Evolutionary conservation across 2,329 filamentous ascomycete genomes (phyloP).

Genomic region (Aureobasidium sp.): DNA sequence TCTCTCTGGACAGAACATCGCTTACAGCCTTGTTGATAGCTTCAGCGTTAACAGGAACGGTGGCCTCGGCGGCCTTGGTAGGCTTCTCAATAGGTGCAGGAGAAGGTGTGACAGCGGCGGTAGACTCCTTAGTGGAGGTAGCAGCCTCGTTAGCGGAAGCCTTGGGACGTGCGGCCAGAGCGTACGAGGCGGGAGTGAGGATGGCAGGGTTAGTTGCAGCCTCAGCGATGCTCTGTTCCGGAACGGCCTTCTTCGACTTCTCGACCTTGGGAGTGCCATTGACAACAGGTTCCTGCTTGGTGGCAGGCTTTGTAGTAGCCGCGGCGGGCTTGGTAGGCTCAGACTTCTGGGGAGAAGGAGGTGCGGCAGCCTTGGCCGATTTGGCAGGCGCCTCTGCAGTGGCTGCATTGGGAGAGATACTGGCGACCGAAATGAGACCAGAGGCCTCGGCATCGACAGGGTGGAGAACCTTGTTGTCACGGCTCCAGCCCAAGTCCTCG

Average conservation of each 20-base stretch:
- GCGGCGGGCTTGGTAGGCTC: constrained; percentile 18
- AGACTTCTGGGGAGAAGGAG: constrained; percentile 19
- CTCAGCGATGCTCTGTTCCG: background rate
- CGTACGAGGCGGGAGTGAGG: constrained; percentile 32
- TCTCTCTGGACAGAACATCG: constrained; percentile 28
- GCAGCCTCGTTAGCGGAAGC: background rate
- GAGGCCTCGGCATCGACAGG: constrained; percentile 66
- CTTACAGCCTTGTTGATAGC: constrained; percentile 9
- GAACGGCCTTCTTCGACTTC: constrained; percentile 14
- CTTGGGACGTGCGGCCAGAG: constrained; percentile 28
- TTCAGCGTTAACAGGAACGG: constrained; percentile 17
- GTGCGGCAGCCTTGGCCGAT: constrained; percentile 24
- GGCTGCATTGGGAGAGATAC: constrained; percentile 29
- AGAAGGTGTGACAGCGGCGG: background rate
- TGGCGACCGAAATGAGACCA: constrained; percentile 65
- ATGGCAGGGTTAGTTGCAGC: constrained; percentile 23
- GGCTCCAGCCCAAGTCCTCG: constrained; percentile 82
- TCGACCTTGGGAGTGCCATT: constrained; percentile 15
- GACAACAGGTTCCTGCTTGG: constrained; percentile 17
- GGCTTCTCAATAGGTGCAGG: constrained; percentile 4
- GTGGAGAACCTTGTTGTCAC: constrained; percentile 77
- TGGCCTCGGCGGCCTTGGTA: constrained; percentile 8
- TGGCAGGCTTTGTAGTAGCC: constrained; percentile 16
- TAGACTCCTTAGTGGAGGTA: background rate
- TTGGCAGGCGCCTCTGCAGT: constrained; percentile 21